These are phyloP conservation scores for Boletellus ananiceps DNA, from an alignment of 768 basidiomycete species.

Conservation along the genomic window DNA sequence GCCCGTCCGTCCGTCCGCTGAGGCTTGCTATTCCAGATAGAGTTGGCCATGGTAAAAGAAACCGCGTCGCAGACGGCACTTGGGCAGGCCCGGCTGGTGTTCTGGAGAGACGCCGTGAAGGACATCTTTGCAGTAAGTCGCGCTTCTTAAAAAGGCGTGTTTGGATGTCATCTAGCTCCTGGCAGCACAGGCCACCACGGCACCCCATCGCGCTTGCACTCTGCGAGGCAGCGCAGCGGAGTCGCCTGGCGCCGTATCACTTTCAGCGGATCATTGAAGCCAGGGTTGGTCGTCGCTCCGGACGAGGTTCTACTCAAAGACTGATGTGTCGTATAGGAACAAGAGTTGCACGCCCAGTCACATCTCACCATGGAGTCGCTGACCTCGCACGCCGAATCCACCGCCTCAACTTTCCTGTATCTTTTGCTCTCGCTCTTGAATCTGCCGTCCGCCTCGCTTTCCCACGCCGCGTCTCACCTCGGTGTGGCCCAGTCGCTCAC, in stretches of 20 bases:
- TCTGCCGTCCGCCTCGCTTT: conserved; percentile 50
- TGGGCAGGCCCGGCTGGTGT: conserved; percentile 82
- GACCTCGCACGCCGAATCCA: conserved; percentile 72
- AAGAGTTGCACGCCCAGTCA: conserved; percentile 58
- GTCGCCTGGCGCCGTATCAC: conserved; percentile 65
- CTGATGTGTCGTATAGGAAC: conserved; percentile 42
- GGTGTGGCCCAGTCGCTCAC: conserved; percentile 68
- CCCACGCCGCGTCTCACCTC: conserved; percentile 79
- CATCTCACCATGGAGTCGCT: conserved; percentile 66
- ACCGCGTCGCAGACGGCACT: conserved; percentile 66
- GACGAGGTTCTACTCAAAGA: conserved; percentile 12
- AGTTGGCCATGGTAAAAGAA: conserved; percentile 74
- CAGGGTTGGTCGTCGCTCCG: conserved; percentile 46
- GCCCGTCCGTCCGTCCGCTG: not conserved
- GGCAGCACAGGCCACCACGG: conserved; percentile 67
- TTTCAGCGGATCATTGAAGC: conserved; percentile 82
- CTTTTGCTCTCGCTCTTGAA: conserved; percentile 65
- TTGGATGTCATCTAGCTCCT: conserved; percentile 14
- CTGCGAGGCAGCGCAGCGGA: conserved; percentile 46
- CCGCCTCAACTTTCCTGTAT: conserved; percentile 74
- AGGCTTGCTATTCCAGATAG: conserved; percentile 45
- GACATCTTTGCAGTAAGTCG: conserved; percentile 54
- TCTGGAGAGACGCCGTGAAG: conserved; percentile 81
- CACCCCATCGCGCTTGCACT: conserved; percentile 81
- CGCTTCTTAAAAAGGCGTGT: conserved; percentile 11